Evolutionary conservation across 495 filamentous ascomycete species (phyloP).

Genomic region (Aspergillus bridgeri): DNA sequence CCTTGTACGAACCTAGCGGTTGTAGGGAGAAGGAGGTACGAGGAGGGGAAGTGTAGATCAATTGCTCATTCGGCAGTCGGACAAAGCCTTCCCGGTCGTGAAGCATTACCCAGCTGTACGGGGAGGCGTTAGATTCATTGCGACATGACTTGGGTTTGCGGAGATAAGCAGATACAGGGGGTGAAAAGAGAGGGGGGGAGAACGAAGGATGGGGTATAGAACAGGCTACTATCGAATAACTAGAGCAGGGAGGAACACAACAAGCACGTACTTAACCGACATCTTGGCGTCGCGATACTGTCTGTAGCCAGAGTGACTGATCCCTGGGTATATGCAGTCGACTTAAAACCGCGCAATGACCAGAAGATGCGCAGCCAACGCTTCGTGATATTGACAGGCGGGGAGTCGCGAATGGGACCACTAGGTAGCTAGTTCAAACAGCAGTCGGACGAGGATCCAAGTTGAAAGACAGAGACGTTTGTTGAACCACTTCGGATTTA

Average conservation of each 20-base stretch:
- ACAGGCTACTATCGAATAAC: constrained; percentile 17
- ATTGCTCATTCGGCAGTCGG: constrained; percentile 64
- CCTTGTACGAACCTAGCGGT: constrained; percentile 56
- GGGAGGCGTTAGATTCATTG: background rate
- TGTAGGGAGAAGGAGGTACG: constrained; percentile 63
- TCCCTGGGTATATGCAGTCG: background rate
- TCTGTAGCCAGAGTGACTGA: background rate
- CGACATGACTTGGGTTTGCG: background rate
- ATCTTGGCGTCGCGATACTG: constrained; percentile 37
- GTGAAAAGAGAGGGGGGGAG: constrained; percentile 12
- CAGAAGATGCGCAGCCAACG: background rate
- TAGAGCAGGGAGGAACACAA: constrained; percentile 14
- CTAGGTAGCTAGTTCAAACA: background rate
- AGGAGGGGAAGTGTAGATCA: constrained; percentile 68
- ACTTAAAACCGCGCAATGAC: background rate
- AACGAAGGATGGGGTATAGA: background rate
- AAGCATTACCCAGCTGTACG: constrained; percentile 75
- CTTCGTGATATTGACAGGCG: background rate
- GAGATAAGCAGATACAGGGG: background rate
- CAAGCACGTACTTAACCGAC: constrained; percentile 64
- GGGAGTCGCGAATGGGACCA: background rate
- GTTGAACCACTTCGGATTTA: background rate
- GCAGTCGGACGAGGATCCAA: background rate
- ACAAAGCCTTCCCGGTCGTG: constrained; percentile 61
- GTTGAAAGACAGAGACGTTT: background rate